Percentiles rank a stretch among this genome's conserved stretches.
Conservation (phyloP, 1,284 basidiomycete genomes). For the Cutaneotrichosporon spelunceum region DNA sequence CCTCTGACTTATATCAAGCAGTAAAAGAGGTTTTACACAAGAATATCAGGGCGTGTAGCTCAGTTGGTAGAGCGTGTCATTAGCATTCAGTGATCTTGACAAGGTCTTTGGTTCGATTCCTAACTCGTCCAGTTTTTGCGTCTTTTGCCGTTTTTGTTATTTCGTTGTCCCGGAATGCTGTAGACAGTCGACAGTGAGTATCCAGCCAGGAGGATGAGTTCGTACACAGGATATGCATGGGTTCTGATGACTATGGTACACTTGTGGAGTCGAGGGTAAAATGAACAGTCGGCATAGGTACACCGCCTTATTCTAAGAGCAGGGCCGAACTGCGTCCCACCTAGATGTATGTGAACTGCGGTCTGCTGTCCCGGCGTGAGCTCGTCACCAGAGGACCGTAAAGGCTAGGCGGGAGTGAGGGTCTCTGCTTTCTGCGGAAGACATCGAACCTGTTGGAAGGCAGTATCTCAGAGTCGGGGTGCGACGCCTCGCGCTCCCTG, state of each 20-base stretch:
- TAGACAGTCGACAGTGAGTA: no score
- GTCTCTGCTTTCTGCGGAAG: neutral
- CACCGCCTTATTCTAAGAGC: no score
- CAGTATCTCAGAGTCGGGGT: neutral
- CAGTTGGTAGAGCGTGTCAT: constrained; percentile 6
- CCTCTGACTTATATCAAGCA: neutral
- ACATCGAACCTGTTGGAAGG: neutral
- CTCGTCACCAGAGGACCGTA: neutral
- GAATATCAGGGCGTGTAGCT: neutral
- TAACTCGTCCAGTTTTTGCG: neutral
- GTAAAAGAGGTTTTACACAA: neutral
- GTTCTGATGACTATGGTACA: neutral
- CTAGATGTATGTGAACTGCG: neutral
- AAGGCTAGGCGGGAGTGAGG: neutral
- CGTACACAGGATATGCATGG: neutral
- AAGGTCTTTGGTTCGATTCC: constrained; percentile 4
- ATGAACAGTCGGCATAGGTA: no score
- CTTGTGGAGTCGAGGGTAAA: neutral
- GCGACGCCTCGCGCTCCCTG: neutral
- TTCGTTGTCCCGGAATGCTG: neutral
- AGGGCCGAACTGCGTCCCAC: neutral
- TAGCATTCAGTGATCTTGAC: neutral
- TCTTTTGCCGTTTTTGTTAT: neutral
- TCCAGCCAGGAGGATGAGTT: neutral
- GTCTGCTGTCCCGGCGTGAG: neutral